Evolutionary conservation across 2,329 filamentous ascomycete species (phyloP), one percentile per base, ranked within the genome.

Genomic region (Chaetomium globosum): DNA sequence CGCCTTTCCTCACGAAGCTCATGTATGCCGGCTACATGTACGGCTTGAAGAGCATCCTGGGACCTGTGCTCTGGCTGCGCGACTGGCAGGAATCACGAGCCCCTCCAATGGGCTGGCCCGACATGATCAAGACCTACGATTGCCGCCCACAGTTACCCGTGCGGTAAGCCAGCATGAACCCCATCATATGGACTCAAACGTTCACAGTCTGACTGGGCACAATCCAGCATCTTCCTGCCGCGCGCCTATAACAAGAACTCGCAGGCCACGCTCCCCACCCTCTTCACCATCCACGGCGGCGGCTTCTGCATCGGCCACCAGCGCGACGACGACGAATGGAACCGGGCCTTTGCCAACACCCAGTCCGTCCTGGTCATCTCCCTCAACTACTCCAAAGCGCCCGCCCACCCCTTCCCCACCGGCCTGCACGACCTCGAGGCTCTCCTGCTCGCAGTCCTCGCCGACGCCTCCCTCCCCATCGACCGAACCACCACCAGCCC

Each of bases 221-320:
- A 23, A 10, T 4, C 9, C 63, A 77, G 77, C 58, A 73, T 82
- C 64, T 82, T 81, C 73, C 76, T 79, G 57, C 80, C 81, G 1
- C 66, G 71, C 1, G 69, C 69, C 33, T 76, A 78, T 68, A 73
- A 78, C 68, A 69, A 70, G 53, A 69, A 72, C 3, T 72, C 73
- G 0, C 70, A 59, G 7, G 19, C 43, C 31, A 59, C 74, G 4
- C 74, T 80, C 5, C 81, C 82, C 2, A 75, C 80, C 1, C 76
- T 84, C 61, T 75, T 85, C 63, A 78, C 80, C 62, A 78, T 85
- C 68, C 83, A 85, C 69, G 83, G 82, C 61, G 82, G 83, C 64
- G 82, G 81, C 49, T 83, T 82, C 71, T 76, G 76, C 52, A 58
- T 85, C 58, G 77, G 79, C 71, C 72, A 78, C 36, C 76, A 80